Evolutionary conservation across 2,329 filamentous ascomycete genomes (phyloP).

Genomic region (Beauveria australis): DNA sequence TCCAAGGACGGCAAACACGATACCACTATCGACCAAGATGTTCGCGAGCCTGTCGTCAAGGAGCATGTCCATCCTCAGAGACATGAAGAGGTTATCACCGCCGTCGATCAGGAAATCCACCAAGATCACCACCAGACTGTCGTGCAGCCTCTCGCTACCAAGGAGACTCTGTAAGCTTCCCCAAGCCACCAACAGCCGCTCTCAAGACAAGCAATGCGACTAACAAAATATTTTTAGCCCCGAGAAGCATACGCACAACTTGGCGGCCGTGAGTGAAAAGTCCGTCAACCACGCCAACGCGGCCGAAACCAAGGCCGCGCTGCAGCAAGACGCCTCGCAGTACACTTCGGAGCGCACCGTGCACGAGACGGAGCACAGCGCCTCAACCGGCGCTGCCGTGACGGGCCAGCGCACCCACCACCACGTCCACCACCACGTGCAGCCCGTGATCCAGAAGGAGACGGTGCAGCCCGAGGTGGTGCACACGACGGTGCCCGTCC

Average conservation of each 20-base stretch:
- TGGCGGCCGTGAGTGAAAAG: constrained; percentile 51
- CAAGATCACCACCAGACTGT: constrained; percentile 66
- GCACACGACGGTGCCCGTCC: constrained; percentile 64
- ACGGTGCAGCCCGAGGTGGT: constrained; percentile 58
- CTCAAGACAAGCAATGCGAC: background rate
- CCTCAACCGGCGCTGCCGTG: constrained; percentile 19
- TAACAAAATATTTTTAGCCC: constrained; percentile 26
- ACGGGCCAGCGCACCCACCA: constrained; percentile 26
- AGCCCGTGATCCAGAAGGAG: constrained; percentile 64
- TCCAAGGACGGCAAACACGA: constrained; percentile 55
- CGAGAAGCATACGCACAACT: constrained; percentile 54
- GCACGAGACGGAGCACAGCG: constrained; percentile 21
- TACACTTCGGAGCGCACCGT: constrained; percentile 22
- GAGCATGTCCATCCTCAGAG: constrained; percentile 52
- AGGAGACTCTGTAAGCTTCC: constrained; percentile 35
- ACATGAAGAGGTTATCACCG: constrained; percentile 54
- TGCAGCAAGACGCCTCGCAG: constrained; percentile 41
- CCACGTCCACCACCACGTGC: constrained; percentile 58
- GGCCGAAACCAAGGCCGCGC: constrained; percentile 33
- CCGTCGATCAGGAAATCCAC: constrained; percentile 60
- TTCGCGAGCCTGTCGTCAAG: constrained; percentile 51
- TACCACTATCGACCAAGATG: constrained; percentile 61
- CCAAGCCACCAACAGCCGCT: constrained; percentile 14
- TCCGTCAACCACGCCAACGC: constrained; percentile 53
- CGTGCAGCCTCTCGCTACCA: constrained; percentile 49